These are phyloP conservation scores for Annulohypoxylon moriforme DNA, from an alignment of 495 filamentous ascomycete species.

Conservation along the genomic window DNA sequence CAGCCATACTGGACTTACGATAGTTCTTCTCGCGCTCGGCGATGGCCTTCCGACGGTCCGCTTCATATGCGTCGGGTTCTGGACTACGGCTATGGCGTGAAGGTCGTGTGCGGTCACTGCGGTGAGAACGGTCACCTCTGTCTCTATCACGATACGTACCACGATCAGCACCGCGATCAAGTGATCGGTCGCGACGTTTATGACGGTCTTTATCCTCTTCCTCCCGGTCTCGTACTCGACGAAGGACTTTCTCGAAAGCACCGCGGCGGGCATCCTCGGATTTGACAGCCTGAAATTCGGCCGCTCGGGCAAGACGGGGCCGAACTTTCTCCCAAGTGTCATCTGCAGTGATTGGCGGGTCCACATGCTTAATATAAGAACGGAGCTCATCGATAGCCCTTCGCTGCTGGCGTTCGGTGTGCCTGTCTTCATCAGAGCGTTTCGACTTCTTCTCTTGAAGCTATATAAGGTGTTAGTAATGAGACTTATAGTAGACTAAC, in stretches of 20 bases:
- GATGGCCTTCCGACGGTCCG: conserved; percentile 85
- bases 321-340: conserved; percentile 91
- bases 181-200: conserved; percentile 69
- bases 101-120: conserved; percentile 63
- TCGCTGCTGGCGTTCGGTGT: conserved; percentile 86
- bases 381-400: conserved; percentile 86
- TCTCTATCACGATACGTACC: conserved; percentile 68
- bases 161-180: conserved; percentile 72
- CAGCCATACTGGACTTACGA: conserved; percentile 78
- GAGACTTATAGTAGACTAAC: background rate
- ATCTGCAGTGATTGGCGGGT: conserved; percentile 78
- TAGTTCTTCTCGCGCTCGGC: conserved; percentile 89
- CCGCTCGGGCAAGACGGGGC: conserved; percentile 77
- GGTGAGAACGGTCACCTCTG: conserved; percentile 70
- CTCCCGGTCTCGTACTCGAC: conserved; percentile 89
- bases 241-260: conserved; percentile 93
- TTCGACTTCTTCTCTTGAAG: conserved; percentile 76
- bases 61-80: conserved; percentile 88
- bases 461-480: conserved; percentile 54
- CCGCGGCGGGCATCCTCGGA: conserved; percentile 82
- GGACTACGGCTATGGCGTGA: conserved; percentile 77
- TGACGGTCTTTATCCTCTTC: conserved; percentile 86
- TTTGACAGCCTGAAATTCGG: conserved; percentile 84
- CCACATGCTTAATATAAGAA: conserved; percentile 87
- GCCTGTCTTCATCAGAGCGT: conserved; percentile 86